Conservation (phyloP, 2,329 filamentous ascomycete genomes). For the Diplocarpon mali region DNA sequence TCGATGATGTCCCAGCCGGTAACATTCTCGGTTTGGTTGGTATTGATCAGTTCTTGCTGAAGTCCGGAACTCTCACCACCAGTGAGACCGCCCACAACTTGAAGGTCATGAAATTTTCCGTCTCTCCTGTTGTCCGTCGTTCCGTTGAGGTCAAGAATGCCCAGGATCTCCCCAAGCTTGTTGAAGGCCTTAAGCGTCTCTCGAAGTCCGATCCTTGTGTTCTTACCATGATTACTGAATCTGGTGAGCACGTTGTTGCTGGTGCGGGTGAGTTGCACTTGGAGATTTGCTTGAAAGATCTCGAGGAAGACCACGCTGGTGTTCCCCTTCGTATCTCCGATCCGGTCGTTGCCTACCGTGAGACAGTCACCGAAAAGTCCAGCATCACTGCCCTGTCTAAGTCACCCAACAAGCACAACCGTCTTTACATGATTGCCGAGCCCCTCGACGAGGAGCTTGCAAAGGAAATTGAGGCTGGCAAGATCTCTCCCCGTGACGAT, state of each 20-base stretch:
- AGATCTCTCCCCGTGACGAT: slow-evolving; percentile 91
- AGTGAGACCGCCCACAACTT: slow-evolving; percentile 97
- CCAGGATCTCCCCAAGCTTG: slow-evolving; percentile 97
- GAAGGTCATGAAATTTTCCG: slow-evolving; percentile 99
- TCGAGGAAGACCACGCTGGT: slow-evolving; percentile 98
- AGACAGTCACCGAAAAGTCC: slow-evolving; percentile 76
- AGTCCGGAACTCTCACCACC: slow-evolving; percentile 98
- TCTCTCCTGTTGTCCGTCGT: slow-evolving; percentile 95
- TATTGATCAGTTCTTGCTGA: slow-evolving; percentile 99
- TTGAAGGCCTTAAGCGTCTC: slow-evolving; percentile 99
- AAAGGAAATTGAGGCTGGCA: slow-evolving; percentile 81
- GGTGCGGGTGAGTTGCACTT: slow-evolving; percentile 99
- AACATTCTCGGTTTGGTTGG: slow-evolving; percentile 99
- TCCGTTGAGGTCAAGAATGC: slow-evolving; percentile 99
- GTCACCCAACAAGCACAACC: slow-evolving; percentile 99
- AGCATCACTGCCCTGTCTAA: slow-evolving; percentile 97
- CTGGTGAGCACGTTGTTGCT: slow-evolving; percentile 97
- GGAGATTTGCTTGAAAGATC: slow-evolving; percentile 99
- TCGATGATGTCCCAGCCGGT: slow-evolving; percentile 97
- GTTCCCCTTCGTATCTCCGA: slow-evolving; percentile 96
- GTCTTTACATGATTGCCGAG: slow-evolving; percentile 91
- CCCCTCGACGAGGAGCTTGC: slow-evolving; percentile 88
- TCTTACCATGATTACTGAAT: slow-evolving; percentile 76
- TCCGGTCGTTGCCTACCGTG: slow-evolving; percentile 97
- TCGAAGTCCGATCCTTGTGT: slow-evolving; percentile 99